A percentile compares a stretch with the other conserved stretches of the same genome.
phyloP scores from a whole-genome alignment of 2,329 filamentous ascomycete species.

The Diplodia mutila region DNA sequence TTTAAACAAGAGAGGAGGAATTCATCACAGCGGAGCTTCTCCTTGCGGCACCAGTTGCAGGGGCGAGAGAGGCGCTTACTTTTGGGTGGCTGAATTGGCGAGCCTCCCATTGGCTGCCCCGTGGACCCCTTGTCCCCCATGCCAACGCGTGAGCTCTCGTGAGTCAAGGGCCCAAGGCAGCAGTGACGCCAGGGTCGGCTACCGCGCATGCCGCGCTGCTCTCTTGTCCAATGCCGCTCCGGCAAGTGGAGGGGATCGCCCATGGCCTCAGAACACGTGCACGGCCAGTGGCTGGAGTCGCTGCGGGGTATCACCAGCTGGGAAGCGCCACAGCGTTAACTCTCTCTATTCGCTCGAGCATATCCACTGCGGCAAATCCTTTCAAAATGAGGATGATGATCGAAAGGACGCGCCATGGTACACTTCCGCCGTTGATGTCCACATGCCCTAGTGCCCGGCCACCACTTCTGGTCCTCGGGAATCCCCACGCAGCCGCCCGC shows the following conservation, averaged over 20 bases:
- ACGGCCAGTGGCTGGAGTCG: neutral
- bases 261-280: neutral
- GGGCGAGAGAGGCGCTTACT: slow-evolving; percentile 28
- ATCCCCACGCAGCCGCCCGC: neutral
- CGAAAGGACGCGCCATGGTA: neutral
- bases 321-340: neutral
- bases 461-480: neutral
- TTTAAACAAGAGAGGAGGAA: slow-evolving; percentile 27
- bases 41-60: slow-evolving; percentile 28
- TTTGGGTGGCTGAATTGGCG: slow-evolving; percentile 14
- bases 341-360: neutral
- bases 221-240: slow-evolving; percentile 15
- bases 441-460: neutral
- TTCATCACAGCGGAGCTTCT: slow-evolving; percentile 29
- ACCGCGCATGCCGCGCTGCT: slow-evolving; percentile 8
- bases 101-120: slow-evolving; percentile 6
- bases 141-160: slow-evolving; percentile 12
- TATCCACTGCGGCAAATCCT: too few relatives aligned
- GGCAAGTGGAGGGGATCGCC: slow-evolving; percentile 8
- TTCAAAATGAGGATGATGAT: neutral
- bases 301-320: slow-evolving; percentile 6
- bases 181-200: neutral
- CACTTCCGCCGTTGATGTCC: neutral
- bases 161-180: neutral
- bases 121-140: neutral